Evolutionary conservation across 805 yeast species (phyloP).

Genomic region (Sporopachydermia quercuum): DNA sequence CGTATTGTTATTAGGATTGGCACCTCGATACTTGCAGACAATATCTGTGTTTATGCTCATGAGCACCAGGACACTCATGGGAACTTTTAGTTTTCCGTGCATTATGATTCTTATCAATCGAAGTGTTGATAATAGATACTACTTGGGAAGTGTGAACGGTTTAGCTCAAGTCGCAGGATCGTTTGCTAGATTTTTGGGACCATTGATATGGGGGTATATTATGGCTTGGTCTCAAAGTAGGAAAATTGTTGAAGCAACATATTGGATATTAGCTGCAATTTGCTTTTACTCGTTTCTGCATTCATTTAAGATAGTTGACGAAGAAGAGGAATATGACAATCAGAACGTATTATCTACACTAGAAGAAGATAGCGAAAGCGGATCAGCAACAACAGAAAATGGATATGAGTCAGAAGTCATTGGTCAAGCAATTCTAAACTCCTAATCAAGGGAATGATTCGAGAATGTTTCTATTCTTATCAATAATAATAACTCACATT

Average conservation of each 20-base stretch:
- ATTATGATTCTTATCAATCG: slow-evolving; percentile 38
- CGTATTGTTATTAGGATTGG: slow-evolving; percentile 23
- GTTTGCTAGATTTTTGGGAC: slow-evolving; percentile 42
- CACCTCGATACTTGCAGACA: slow-evolving; percentile 11
- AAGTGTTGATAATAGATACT: slow-evolving; percentile 34
- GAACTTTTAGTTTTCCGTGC: slow-evolving; percentile 37
- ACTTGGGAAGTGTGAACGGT: slow-evolving; percentile 43
- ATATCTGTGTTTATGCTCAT: slow-evolving; percentile 13
- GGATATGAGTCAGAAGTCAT: slow-evolving; percentile 7
- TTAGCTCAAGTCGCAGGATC: slow-evolving; percentile 38
- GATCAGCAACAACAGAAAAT: slow-evolving; percentile 1
- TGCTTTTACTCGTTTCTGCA: slow-evolving; percentile 7
- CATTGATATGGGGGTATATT: slow-evolving; percentile 37
- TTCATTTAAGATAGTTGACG: slow-evolving; percentile 15
- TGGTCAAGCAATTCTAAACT: slow-evolving; percentile 10
- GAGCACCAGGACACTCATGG: slow-evolving; percentile 23
- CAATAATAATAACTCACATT: too few species aligned
- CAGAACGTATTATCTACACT: slow-evolving; percentile 6
- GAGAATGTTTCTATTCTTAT: too few species aligned
- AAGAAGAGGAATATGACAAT: slow-evolving; percentile 11
- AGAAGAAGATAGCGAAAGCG: slow-evolving; percentile 5
- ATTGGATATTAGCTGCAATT: slow-evolving; percentile 11
- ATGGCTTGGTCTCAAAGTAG: slow-evolving; percentile 22
- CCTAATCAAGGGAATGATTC: slow-evolving; percentile 5
- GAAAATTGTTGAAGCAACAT: slow-evolving; percentile 12